phyloP scores from a whole-genome alignment of 208 protist genomes.

The Tritrichomonas foetus region DNA sequence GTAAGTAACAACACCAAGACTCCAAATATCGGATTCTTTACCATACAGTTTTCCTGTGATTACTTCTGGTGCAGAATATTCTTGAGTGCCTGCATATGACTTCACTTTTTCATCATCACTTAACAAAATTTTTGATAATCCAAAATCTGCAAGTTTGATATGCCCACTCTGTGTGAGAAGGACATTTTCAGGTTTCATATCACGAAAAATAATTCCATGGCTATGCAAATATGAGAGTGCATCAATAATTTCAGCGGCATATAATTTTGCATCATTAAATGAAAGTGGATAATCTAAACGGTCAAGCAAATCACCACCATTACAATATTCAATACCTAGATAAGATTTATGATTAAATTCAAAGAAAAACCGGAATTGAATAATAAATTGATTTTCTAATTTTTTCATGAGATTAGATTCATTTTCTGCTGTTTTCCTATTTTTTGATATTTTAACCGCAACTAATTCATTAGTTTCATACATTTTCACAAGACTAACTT shows the following conservation, averaged over 20 bases:
- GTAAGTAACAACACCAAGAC: neutral
- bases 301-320: too few species aligned
- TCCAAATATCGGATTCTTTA: neutral
- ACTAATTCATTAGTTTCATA: too few species aligned
- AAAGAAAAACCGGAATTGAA: too few species aligned
- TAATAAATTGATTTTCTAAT: too few species aligned
- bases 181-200: constrained; percentile 31
- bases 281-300: neutral
- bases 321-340: too few species aligned
- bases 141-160: constrained; percentile 31
- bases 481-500: too few species aligned
- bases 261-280: neutral
- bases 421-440: too few species aligned
- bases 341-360: too few species aligned
- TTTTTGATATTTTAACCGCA: too few species aligned
- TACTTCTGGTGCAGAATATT: neutral
- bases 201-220: neutral
- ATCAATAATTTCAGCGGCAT: neutral
- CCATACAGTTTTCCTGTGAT: neutral
- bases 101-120: too few species aligned
- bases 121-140: neutral
- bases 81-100: neutral
- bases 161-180: neutral
- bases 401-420: too few species aligned
- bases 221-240: neutral